Evolutionary conservation across 257 asterid genomes (phyloP).

Genomic region (Striga asiatica): DNA sequence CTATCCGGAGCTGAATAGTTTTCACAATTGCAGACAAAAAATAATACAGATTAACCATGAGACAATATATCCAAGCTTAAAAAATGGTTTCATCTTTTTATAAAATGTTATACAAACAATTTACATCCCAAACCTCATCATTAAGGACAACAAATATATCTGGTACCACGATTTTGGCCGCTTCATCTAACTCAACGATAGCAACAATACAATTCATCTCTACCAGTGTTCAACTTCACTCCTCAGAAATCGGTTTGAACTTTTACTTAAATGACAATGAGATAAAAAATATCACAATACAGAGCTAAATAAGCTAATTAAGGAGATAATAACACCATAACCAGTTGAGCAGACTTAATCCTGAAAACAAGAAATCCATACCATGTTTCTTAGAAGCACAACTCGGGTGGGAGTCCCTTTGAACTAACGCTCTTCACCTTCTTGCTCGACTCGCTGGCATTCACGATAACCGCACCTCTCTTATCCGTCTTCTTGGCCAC

Average conservation of each 20-base stretch:
- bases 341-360: no score
- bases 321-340: no score
- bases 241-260: neutral
- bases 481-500: constrained; percentile 92
- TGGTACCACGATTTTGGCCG: neutral
- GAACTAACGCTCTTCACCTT: constrained; percentile 79
- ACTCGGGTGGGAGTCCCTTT: constrained; percentile 77
- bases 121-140: neutral
- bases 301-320: no score
- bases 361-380: constrained; percentile 17
- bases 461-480: constrained; percentile 87
- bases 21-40: no score
- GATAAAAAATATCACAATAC: no score
- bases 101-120: no score
- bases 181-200: neutral
- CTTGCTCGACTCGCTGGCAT: constrained; percentile 68
- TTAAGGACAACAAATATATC: no score
- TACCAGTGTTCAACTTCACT: neutral
- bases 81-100: no score
- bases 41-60: no score
- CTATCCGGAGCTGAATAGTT: no score
- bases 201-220: neutral
- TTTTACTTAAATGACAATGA: neutral
- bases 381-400: constrained; percentile 83
- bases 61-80: no score